Conservation (phyloP, 768 basidiomycete species). For the Trametes gibbosa region DNA sequence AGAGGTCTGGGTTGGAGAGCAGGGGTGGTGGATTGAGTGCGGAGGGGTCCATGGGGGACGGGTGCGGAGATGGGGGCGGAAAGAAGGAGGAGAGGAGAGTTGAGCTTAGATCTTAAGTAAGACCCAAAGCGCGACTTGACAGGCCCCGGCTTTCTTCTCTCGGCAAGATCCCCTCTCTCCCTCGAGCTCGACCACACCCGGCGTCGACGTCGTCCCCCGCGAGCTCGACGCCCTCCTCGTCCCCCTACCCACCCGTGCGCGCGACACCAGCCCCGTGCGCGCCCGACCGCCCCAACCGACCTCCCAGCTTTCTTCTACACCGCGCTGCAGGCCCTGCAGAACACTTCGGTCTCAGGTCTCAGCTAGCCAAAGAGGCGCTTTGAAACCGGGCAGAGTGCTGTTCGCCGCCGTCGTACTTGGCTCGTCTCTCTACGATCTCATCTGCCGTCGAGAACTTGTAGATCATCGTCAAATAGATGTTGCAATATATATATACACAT, state of each 20-base stretch:
- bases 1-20: constrained; percentile 13
- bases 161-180: constrained; percentile 8
- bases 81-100: not conserved
- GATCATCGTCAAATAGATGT: no score
- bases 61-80: constrained; percentile 5
- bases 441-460: no score
- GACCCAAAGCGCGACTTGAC: not conserved
- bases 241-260: not conserved
- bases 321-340: no score
- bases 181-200: not conserved
- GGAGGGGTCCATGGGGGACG: constrained; percentile 12
- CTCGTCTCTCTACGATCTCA: no score
- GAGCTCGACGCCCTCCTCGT: not conserved
- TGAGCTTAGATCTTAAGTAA: not conserved
- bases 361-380: no score
- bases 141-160: not conserved
- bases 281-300: no score
- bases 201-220: not conserved
- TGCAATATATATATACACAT: no score
- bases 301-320: not conserved
- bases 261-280: no score
- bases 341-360: no score
- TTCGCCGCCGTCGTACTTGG: no score
- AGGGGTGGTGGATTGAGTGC: constrained; percentile 9
- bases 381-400: no score